Evolutionary conservation across 306 rosid genomes (phyloP), one percentile per base, ranked within the genome.

Genomic region (Vigna reflexopilosa): DNA sequence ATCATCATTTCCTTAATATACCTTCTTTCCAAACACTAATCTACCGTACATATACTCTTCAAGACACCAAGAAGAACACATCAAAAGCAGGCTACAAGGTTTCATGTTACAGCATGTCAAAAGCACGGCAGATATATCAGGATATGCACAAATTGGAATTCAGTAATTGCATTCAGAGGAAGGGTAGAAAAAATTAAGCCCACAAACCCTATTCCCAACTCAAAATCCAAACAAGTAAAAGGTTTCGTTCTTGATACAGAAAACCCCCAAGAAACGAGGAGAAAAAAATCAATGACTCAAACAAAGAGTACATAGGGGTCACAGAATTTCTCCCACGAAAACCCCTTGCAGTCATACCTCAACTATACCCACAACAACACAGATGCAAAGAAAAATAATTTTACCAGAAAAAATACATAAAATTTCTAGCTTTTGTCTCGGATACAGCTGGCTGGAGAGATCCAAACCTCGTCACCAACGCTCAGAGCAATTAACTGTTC

Each of bases 371-470:
- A 67, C 17, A 50, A 51, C 24, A 81, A 36, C 63, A 66, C 15
- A 73, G 59, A 47, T 48, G 34, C 6, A 34, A 20, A 0, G 32
- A 7, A 45, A 36, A 1, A 7, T 15, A 19, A 4, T 50, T 11
- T 51, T 78, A 78, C 83, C 84, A 67, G 50, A 64, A 55, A 19
- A 75, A 68, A 36, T 9, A 30, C 22, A 78, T 30, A 40, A 70
- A 17, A 15, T 3, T 51, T 73, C 14, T 40, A 45, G 45, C 76
- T 61, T 79, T 72, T 11, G 36, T 45, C 48, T 17, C 64, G 15
- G 30, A 16, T 7, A 44, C 67, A 55, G 48, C 10, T 36, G 57
- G 71, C 56, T 32, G 57, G 34, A 32, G 15, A 19, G 45, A 64
- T 63, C 67, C 66, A 14, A 26, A 19, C 17, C 51, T 32, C 44